These are phyloP conservation scores for Kockovaella imperatae DNA, from an alignment of 768 basidiomycete species.

Conservation along the genomic window DNA sequence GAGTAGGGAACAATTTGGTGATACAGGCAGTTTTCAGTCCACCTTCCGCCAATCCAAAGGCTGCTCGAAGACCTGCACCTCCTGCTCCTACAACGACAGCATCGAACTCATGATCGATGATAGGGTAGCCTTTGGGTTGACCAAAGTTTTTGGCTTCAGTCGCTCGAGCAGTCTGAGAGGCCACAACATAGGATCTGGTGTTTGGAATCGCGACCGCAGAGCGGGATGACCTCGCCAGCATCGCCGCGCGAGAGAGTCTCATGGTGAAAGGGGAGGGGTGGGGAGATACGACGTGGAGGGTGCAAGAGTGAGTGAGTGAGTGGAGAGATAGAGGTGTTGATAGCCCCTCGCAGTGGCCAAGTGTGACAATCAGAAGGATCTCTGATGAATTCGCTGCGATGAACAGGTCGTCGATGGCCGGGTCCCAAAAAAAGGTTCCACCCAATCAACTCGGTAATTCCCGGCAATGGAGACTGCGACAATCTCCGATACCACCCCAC, in stretches of 20 bases:
- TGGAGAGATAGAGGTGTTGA: no score
- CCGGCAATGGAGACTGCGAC: no score
- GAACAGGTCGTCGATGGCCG: no score
- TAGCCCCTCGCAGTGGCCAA: no score
- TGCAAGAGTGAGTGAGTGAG: no score
- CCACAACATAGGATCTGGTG: constrained; percentile 25
- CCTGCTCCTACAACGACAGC: constrained; percentile 97
- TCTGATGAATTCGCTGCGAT: no score
- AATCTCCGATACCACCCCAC: no score
- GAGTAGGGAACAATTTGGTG: constrained; percentile 96
- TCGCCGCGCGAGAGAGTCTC: constrained; percentile 4
- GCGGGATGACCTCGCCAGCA: no score
- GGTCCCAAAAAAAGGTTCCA: no score
- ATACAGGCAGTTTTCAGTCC: constrained; percentile 99
- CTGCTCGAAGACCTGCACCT: constrained; percentile 94
- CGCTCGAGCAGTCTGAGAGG: constrained; percentile 34
- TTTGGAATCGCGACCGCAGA: constrained; percentile 6
- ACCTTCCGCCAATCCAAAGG: constrained; percentile 95
- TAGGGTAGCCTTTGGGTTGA: constrained; percentile 57
- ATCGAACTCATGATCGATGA: constrained; percentile 98
- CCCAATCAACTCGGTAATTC: no score
- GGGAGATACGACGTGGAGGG: neutral
- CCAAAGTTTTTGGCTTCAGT: constrained; percentile 43
- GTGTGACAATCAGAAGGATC: no score
- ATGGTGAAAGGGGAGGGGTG: neutral